Evolutionary conservation across 2,329 filamentous ascomycete genomes (phyloP).

Genomic region (Ascosphaera apis): DNA sequence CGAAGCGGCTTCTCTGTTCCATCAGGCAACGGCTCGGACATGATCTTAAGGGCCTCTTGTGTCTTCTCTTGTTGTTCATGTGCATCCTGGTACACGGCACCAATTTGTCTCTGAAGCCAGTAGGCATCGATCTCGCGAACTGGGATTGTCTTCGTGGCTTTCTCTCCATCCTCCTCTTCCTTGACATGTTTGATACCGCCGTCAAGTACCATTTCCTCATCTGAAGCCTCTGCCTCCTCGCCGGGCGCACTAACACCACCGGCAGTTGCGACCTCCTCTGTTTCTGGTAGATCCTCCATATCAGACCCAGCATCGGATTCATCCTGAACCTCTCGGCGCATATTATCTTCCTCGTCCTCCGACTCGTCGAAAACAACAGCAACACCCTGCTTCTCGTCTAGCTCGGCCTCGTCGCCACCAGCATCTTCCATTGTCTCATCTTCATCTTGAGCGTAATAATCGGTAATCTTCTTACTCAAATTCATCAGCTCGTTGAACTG

Average conservation of each 20-base stretch:
- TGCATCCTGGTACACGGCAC: slow-evolving; percentile 66
- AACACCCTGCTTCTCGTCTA: slow-evolving; percentile 88
- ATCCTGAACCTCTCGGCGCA: slow-evolving; percentile 64
- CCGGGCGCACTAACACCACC: slow-evolving; percentile 15
- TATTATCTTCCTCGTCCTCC: slow-evolving; percentile 64
- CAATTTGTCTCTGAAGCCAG: slow-evolving; percentile 88
- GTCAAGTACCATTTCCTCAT: slow-evolving; percentile 66
- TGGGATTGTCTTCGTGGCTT: slow-evolving; percentile 37
- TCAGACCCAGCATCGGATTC: slow-evolving; percentile 54
- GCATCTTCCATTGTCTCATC: slow-evolving; percentile 65
- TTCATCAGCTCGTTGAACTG: slow-evolving; percentile 96
- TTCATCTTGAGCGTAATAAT: slow-evolving; percentile 91
- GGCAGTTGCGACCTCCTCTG: slow-evolving; percentile 26
- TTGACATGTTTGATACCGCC: slow-evolving; percentile 24
- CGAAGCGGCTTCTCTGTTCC: slow-evolving; percentile 67
- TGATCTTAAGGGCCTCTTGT: slow-evolving; percentile 54
- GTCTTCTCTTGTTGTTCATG: slow-evolving; percentile 90
- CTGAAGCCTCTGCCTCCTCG: slow-evolving; percentile 22
- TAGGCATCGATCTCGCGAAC: slow-evolving; percentile 90
- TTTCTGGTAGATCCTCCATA: slow-evolving; percentile 33
- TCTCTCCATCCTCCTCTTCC: slow-evolving; percentile 17
- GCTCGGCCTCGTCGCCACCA: slow-evolving; percentile 45
- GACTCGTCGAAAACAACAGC: slow-evolving; percentile 92
- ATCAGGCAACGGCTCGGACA: slow-evolving; percentile 49
- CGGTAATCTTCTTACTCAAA: slow-evolving; percentile 93